phyloP scores from a whole-genome alignment of 2,329 filamentous ascomycete species.

The Talaromyces atroroseus region DNA sequence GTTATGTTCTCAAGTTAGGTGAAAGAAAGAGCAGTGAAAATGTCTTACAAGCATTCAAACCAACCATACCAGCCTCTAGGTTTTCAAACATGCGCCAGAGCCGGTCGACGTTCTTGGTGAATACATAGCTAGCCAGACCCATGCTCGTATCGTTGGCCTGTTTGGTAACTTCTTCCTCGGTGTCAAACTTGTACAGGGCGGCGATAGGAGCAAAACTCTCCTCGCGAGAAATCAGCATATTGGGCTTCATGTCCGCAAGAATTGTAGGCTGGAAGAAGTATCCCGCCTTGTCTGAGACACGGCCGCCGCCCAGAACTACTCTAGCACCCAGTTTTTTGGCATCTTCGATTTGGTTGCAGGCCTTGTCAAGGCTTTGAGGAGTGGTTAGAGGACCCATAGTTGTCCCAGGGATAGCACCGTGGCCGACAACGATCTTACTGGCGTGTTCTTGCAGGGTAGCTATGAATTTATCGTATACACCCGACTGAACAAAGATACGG shows the following conservation, averaged over 20 bases:
- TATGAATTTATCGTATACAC: constrained; percentile 49
- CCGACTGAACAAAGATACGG: constrained; percentile 40
- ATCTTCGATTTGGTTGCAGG: constrained; percentile 56
- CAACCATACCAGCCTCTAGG: constrained; percentile 65
- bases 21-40: constrained; percentile 16
- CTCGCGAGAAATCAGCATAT: constrained; percentile 55
- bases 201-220: constrained; percentile 63
- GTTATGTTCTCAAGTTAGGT: neutral
- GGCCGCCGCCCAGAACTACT: constrained; percentile 55
- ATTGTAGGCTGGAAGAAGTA: constrained; percentile 69
- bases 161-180: constrained; percentile 58
- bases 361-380: constrained; percentile 52
- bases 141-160: constrained; percentile 59
- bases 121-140: constrained; percentile 62
- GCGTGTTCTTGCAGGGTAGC: constrained; percentile 50
- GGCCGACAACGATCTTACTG: constrained; percentile 52
- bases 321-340: constrained; percentile 59
- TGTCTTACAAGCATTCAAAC: constrained; percentile 53
- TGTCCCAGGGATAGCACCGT: constrained; percentile 50
- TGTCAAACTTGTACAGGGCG: constrained; percentile 60
- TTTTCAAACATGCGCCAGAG: constrained; percentile 62
- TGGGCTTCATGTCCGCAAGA: constrained; percentile 52
- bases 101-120: constrained; percentile 63
- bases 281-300: constrained; percentile 47
- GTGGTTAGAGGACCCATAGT: constrained; percentile 59